These are phyloP conservation scores for Lichtheimia corymbifera DNA, from an alignment of 371 early-diverging fungal genomes.

Conservation along the genomic window DNA sequence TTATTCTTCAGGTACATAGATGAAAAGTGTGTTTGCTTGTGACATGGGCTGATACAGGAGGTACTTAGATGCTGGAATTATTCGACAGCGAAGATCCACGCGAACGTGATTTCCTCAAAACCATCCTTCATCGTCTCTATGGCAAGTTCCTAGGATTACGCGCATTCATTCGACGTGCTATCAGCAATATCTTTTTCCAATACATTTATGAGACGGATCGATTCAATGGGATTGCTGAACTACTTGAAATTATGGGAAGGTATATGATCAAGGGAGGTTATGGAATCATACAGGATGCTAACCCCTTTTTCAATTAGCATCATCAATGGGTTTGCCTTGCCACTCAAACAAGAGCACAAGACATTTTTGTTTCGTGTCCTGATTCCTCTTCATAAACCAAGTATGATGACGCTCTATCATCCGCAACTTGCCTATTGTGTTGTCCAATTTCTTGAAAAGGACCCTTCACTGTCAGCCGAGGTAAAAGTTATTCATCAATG, in stretches of 20 bases:
- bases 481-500: constrained; percentile 36
- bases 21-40: background rate
- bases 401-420: constrained; percentile 87
- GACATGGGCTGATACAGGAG: background rate
- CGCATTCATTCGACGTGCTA: constrained; percentile 93
- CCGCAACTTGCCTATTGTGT: constrained; percentile 97
- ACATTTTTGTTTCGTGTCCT: constrained; percentile 89
- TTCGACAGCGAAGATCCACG: constrained; percentile 98
- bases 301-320: constrained; percentile 58
- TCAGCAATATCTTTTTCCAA: constrained; percentile 96
- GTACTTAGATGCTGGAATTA: constrained; percentile 87
- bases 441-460: constrained; percentile 97
- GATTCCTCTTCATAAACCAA: constrained; percentile 94
- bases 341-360: constrained; percentile 97
- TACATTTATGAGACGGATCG: constrained; percentile 95
- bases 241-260: constrained; percentile 95
- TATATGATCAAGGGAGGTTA: constrained; percentile 16
- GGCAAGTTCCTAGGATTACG: constrained; percentile 96
- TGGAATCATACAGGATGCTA: background rate
- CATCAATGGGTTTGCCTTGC: constrained; percentile 98
- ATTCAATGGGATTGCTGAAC: constrained; percentile 96
- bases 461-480: constrained; percentile 86
- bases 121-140: constrained; percentile 95
- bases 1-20: constrained; percentile 56
- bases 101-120: constrained; percentile 97